These are phyloP conservation scores for Amauroascus niger DNA, from an alignment of 2,329 filamentous ascomycete genomes.

Conservation along the genomic window DNA sequence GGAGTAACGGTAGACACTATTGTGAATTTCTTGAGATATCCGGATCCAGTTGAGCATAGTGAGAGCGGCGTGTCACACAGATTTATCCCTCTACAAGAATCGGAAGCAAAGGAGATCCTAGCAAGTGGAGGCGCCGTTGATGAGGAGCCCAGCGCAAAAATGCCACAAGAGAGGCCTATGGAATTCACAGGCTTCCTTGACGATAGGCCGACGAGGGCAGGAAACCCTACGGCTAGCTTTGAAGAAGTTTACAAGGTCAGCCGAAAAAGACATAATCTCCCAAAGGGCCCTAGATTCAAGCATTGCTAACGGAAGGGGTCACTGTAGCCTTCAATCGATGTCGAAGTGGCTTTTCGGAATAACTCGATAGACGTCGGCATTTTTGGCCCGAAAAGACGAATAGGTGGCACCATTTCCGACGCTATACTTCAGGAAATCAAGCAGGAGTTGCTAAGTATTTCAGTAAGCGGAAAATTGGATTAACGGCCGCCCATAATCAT, in stretches of 20 bases:
- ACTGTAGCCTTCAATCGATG: constrained; percentile 44
- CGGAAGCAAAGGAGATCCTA: neutral
- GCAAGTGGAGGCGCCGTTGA: neutral
- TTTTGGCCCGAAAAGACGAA: constrained; percentile 37
- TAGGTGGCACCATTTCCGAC: constrained; percentile 13
- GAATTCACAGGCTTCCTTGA: neutral
- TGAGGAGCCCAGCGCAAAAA: neutral
- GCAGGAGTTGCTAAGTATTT: constrained; percentile 14
- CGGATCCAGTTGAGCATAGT: constrained; percentile 24
- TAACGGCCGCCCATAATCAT: neutral
- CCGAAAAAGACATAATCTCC: neutral
- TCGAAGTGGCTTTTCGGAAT: constrained; percentile 45
- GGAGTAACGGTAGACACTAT: constrained; percentile 60
- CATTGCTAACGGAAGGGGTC: constrained; percentile 9
- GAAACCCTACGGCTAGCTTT: constrained; percentile 1
- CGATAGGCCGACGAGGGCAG: neutral
- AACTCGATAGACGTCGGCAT: constrained; percentile 45
- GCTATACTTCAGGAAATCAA: constrained; percentile 17
- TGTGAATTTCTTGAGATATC: constrained; percentile 67
- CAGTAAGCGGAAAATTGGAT: neutral
- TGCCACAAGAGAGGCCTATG: neutral
- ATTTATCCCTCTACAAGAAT: neutral
- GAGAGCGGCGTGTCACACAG: neutral
- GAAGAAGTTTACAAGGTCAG: constrained; percentile 5
- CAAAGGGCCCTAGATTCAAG: neutral